Base-by-base conservation (phyloP, 208 protist species). In the Trypanosomatidae sp. region DNA sequence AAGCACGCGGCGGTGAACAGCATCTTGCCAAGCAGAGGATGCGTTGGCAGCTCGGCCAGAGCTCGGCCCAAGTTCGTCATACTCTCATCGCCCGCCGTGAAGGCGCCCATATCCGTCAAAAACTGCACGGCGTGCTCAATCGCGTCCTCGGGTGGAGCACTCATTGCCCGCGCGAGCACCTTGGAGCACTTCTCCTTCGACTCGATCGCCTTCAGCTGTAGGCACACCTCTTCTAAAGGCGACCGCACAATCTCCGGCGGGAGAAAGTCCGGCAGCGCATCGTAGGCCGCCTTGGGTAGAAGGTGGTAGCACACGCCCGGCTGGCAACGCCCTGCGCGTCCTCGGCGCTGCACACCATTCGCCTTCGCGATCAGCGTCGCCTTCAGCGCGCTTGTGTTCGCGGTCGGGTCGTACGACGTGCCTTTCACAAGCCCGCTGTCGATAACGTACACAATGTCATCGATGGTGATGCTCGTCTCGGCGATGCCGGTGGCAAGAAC, bases 401-500 rank as follows among this genome's bases (percentile, higher is more conserved):
- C 91, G 17, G 70, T 39, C n/a, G 90, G 81, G 67, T 97, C 90
- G 80, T 97, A 98, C 50, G 79, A 87, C 4, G 91, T 97, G 47
- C 90, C 85, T 85, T 99, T 99, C 39, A 95, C 80, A 17, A 98
- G 86, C 12, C 98, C 96, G 71, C 86, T 91, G 82, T 99, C 98
- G 81, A 99, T 94, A 22, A 99, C 98, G 78, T 92, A 99, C 36
- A 91, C 85, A 76, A 99, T 88, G 64, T 97, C 95, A 81, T 98
- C 94, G 67, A 99, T 98, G 0, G 98, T 99, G 60, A 99, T 93
- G 67, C 91, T 98, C 10, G 97, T 98, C 82, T 99, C 98, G 17
- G 98, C 98, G 67, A 99, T 99, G 70, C 98, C 99, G n/a, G 98
- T 99, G 47, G 97, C 90, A 41, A 99, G 84, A 28, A 99, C 92